Conservation (phyloP, 805 yeast genomes). For the Wickerhamomyces silvicola region DNA sequence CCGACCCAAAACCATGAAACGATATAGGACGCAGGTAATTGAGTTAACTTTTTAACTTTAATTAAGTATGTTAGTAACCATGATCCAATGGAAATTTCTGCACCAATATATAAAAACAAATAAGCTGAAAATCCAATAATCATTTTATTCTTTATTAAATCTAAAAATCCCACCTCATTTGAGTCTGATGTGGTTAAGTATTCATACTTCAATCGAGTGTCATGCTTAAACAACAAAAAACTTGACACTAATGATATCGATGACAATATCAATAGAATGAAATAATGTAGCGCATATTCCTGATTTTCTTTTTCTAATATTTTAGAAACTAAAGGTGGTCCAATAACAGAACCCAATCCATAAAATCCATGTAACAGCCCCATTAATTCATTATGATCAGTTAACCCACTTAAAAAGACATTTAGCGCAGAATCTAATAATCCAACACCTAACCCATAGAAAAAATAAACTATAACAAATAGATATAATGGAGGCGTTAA, state of each 20-base stretch:
- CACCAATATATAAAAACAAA: conserved; percentile 60
- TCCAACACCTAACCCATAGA: conserved; percentile 53
- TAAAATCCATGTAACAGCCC: conserved; percentile 63
- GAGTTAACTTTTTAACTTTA: conserved; percentile 43
- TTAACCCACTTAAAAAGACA: conserved; percentile 39
- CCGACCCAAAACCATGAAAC: conserved; percentile 73
- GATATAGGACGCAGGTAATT: conserved; percentile 48
- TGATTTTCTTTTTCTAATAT: conserved; percentile 27
- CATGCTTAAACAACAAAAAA: conserved; percentile 41
- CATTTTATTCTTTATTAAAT: conserved; percentile 23
- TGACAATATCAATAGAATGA: conserved; percentile 34
- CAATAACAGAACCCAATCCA: conserved; percentile 65
- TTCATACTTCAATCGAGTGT: conserved; percentile 29
- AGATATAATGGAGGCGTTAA: conserved; percentile 31
- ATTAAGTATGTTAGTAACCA: conserved; percentile 64
- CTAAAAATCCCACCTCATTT: conserved; percentile 3
- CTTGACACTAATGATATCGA: conserved; percentile 21
- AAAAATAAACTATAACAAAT: conserved; percentile 32
- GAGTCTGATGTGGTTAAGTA: too few species aligned
- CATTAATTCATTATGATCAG: conserved; percentile 49
- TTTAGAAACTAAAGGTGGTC: conserved; percentile 58
- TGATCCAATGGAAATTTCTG: conserved; percentile 63
- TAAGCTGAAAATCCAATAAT: conserved; percentile 46
- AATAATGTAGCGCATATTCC: conserved; percentile 23
- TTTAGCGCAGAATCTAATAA: conserved; percentile 49